Evolutionary conservation across 1,139 yeast genomes (phyloP), one percentile per base, ranked within the genome.

Genomic region (Pichia inconspicua): DNA sequence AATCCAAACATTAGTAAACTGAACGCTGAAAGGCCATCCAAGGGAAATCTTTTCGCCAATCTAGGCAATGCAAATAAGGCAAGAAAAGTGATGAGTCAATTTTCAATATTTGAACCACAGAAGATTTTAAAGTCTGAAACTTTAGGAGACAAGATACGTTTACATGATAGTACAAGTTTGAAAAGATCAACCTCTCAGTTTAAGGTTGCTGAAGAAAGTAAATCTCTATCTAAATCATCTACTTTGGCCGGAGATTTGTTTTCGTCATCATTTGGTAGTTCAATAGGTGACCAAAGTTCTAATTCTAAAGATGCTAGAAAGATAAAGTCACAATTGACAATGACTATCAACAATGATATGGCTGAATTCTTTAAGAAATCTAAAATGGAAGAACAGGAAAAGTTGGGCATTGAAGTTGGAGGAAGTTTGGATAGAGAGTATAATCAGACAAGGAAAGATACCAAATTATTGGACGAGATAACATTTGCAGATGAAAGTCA

Each of bases 51-150:
- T 5, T 19, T 25, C 14, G 14, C 10, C 19, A 25, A 10, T 37
- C 27, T 32, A 15, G 43, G 40, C 6, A 48, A 46, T 44, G 45
- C 51, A 9, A 50, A 50, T 14, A 59, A 59, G 46, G 54, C 59
- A 9, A 51, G 61, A 43, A 60, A 53, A 44, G 32, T 46, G 5
- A 28, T 22, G 9, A 46, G 40, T 28, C 17, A 43, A 25, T n/a
- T 48, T 49, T 25, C 51, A 46, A 25, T 47, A 2, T 45, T 47
- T 10, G 47, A 15, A 9, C 37, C 37, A 34, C 8, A 15, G 38
- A 15, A 11, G n/a, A 11, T 5, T 31, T 37, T 22, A 30, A 25
- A 14, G 22, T 25, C n/a, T 15, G 11, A 34, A 6, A 34, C 22
- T 10, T 15, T 9, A 15, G 37, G 22, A 4, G 28, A 32, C 14